Evolutionary conservation across 78 protist genomes (phyloP), one percentile per base, ranked within the genome.

Genomic region (Dictyostelium citrinum): DNA sequence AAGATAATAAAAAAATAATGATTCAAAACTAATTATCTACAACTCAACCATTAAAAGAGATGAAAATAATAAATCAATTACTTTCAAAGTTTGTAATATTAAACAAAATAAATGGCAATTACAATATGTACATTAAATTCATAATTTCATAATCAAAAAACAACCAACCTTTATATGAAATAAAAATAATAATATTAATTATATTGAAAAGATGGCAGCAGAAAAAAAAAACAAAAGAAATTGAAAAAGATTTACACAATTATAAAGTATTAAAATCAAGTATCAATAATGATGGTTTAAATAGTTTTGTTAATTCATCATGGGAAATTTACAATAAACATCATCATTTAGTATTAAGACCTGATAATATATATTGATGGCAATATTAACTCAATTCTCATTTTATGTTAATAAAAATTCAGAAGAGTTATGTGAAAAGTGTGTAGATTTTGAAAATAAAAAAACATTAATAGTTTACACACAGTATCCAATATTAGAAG

Each of bases 271-370:
- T 61, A 9, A 1, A 61, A 61, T 8, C 71, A 24, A 61, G 71
- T 61, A 24, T 61, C 0, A 8, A 7, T 0, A 8, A 3, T 24
- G 31, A 61, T 9, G 64, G 64, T 55, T 55, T 20, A 20, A 55
- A 55, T 55, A 55, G 64, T 55, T 55, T 55, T 20, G 27, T 55
- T 5, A 16, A 90, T 17, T 46, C 83, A 5, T 58, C 80, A 51
- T 16, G 49, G 71, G n/a, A 27, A 45, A 85, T 77, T 6, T 90
- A 90, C 12, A 79, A 33, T 45, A 55, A 78, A 12, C 91, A 86
- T 55, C 24, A 39, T 24, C 82, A 79, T 86, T 67, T 86, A 24
- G 37, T 60, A 39, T 3, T 86, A 24, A 49, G 91, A 39, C 90
- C 90, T 55, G 90, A 83, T 39, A 24, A 83, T 39, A 55, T 83